Base-by-base conservation (phyloP, 2,329 filamentous ascomycete species). In the Colletotrichum destructivum region DNA sequence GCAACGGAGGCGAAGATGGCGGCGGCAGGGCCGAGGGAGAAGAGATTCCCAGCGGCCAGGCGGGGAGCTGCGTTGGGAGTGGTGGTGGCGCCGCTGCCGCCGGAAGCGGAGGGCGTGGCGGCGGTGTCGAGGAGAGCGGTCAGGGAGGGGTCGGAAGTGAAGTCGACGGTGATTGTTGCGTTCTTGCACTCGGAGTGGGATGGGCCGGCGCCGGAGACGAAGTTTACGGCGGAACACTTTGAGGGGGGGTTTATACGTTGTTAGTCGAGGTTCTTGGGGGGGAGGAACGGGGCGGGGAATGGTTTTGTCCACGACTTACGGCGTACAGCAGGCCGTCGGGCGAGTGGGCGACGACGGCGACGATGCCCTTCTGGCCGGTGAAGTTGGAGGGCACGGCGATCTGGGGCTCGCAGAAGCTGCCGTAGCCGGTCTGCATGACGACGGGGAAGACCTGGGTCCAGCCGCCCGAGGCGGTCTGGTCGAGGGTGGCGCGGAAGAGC, bases 401-500 rank as follows among this genome's bases (percentile, higher is more conserved):
- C 4, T 76, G 74, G 0, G 86, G 84, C 75, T 87, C 78, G 79
- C 90, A 92, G 74, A 87, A 89, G 61, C 81, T 78, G 65, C 89
- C 89, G 2, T 87, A 80, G 18, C 88, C 88, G 66, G 79, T 87
- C 79, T 91, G 89, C 75, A 82, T 78, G 44, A 89, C 81, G 64
- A 89, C 85, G 40, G 86, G 86, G 76, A 85, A 87, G 62, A 90
- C 77, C 77, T 89, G 81, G 35, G 86, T 85, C 89, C 89, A 91
- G 77, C 86, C 86, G 23, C 81, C 80, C 55, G 77, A 76, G 54
- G 83, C 86, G 13, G 82, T 82, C 59, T 81, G 75, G 75, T 89
- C 88, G 23, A 86, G 81, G 15, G 88, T 91, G 73, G 85, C 87
- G 73, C 89, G 88, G 82, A 89, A 88, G 18, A 91, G 83, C 86